A percentile compares a stretch with the other conserved stretches of the same genome.
These are phyloP conservation scores for Asterophora parasitica DNA, from an alignment of 768 basidiomycete species.

Conservation along the genomic window DNA sequence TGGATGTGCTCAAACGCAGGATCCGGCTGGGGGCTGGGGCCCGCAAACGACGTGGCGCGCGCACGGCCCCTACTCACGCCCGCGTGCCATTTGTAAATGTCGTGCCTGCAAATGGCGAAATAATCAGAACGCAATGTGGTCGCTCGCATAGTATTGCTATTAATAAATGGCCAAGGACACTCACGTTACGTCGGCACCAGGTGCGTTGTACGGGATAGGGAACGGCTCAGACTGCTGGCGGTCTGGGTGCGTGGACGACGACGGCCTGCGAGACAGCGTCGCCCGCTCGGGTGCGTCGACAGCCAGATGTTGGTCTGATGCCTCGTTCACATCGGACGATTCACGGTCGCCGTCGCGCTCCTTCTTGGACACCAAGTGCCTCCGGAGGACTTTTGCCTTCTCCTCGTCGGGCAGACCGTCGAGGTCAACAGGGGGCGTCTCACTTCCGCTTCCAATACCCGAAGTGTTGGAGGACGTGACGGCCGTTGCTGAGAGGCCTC, in stretches of 20 bases:
- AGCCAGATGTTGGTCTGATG: conserved; percentile 24
- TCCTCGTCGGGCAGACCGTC: conserved; percentile 75
- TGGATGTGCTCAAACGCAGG: conserved; percentile 91
- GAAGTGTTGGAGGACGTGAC: conserved; percentile 23
- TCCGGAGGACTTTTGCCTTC: conserved; percentile 74
- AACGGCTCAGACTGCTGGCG: conserved; percentile 65
- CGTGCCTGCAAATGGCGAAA: conserved; percentile 50
- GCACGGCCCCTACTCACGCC: conserved; percentile 62
- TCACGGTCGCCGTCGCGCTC: conserved; percentile 43
- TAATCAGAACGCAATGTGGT: neutral
- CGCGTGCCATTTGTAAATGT: conserved; percentile 93
- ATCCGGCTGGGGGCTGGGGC: conserved; percentile 48
- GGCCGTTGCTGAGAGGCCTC: conserved; percentile 31
- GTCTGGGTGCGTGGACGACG: conserved; percentile 21
- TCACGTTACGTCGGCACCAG: conserved; percentile 90
- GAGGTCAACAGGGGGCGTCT: conserved; percentile 34
- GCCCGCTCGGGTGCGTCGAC: conserved; percentile 21
- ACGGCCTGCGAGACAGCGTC: conserved; percentile 23
- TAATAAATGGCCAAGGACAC: conserved; percentile 26
- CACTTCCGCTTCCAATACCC: conserved; percentile 23
- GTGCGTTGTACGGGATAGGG: conserved; percentile 83
- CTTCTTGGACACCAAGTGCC: conserved; percentile 75
- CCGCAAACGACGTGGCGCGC: conserved; percentile 69
- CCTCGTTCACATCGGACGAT: conserved; percentile 21
- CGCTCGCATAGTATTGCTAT: neutral